Percentiles rank a stretch among this genome's conserved stretches.
Conservation (phyloP, 495 filamentous ascomycete species). For the Aspergillus diversus region DNA sequence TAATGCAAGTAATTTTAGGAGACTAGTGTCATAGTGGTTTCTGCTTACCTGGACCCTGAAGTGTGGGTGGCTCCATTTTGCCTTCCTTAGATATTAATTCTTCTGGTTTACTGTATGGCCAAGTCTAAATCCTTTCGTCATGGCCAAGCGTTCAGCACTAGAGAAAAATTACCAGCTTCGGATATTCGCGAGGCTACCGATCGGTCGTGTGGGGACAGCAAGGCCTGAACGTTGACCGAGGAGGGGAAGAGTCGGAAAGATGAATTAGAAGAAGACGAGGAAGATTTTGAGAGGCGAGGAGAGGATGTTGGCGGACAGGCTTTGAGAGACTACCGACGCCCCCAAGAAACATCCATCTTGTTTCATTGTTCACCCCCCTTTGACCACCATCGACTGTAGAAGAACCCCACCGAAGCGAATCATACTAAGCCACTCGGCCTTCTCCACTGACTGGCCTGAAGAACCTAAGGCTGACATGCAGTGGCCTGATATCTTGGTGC, state of each 20-base stretch:
- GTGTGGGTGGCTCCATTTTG: slow-evolving; percentile 33
- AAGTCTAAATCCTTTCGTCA: neutral
- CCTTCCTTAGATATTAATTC: neutral
- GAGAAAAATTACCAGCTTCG: neutral
- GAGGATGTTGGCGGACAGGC: neutral
- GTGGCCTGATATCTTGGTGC: slow-evolving; percentile 24
- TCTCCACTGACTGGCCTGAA: slow-evolving; percentile 15
- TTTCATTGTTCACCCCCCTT: slow-evolving; percentile 11
- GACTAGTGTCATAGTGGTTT: slow-evolving; percentile 5
- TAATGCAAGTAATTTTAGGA: slow-evolving; percentile 17
- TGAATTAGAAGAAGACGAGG: neutral
- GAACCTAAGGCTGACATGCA: slow-evolving; percentile 3
- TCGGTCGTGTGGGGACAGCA: neutral
- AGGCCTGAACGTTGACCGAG: neutral
- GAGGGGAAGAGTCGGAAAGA: neutral
- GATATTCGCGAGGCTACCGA: neutral
- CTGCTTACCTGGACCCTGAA: slow-evolving; percentile 39
- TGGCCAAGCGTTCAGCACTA: neutral
- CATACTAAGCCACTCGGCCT: slow-evolving; percentile 14
- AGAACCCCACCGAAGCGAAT: slow-evolving; percentile 23
- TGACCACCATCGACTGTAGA: slow-evolving; percentile 8
- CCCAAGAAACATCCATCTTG: neutral
- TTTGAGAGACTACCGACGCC: neutral
- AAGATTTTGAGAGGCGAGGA: neutral
- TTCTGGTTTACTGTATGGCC: neutral